Base-by-base conservation (phyloP, 257 asterid genomes). In the Rubia yunnanensis region DNA sequence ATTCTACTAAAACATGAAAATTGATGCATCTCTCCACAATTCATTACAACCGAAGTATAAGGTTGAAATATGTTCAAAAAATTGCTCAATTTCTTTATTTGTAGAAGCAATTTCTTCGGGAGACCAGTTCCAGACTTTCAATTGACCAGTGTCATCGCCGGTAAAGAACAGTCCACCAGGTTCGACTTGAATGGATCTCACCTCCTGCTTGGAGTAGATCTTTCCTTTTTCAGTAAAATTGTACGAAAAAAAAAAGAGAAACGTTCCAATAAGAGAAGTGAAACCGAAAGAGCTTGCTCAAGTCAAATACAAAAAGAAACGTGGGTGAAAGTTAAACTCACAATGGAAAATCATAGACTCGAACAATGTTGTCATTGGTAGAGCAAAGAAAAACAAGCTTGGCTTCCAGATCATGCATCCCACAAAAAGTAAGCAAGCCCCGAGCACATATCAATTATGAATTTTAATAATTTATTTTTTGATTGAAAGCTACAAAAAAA, bases 361-460 rank as follows among this genome's bases (percentile, higher is more conserved):
- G 84, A 38, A 90, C 73, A 27, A 76, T 70, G 24, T 88, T 86
- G 87, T 90, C 95, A 44, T 94, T 94, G 81, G 89, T 75, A 15
- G 98, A 82, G 77, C 96, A 90, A 20, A 94, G 78, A 79, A 94
- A 66, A 67, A 94, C 95, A 26, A 98, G 99, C 69, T 94, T 90
- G 68, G 83, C 88, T 70, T 88, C 98, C 48, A 92, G 81, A 84
- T 94, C 96, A 60, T 83, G 98, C 99, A 90, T 94, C 82, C 96
- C 99, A 26, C 89, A 86, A n/a, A 90, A 81, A 53, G 94, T 70
- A 59, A 94, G 90, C 73, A 94, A 14, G 32, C 99, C 99, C 99
- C 90, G 85, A 79, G 70, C 4, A 17, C 27, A 68, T 64, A 76
- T 27, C 5, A 70, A 50, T 7, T 17, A 58, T 70, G 49, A 73